Base-by-base conservation (phyloP, 2,329 filamentous ascomycete genomes). In the Shiraia sp. region DNA sequence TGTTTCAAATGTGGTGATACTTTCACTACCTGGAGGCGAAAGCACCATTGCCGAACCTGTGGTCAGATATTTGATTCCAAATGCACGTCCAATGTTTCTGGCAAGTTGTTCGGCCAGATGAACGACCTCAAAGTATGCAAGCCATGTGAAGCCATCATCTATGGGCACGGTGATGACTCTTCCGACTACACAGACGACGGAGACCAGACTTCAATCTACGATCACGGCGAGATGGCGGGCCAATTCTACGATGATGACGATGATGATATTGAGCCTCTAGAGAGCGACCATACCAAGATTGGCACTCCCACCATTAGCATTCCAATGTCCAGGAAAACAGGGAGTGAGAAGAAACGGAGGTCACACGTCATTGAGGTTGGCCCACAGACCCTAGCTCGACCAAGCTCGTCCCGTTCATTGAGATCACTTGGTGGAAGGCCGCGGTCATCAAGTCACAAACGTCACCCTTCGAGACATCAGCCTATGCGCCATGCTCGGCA, bases 1-100 rank as follows among this genome's bases (percentile, higher is more conserved):
- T 99, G 93, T 63, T 99, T 96, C 65, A 82, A 89, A 31, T 99
- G 93, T 60, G 89, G 89, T 31, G 87, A 89, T 44, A 81, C 88
- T 2, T 99, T 99, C 63, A 90, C 90, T 0, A 93, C 92, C 1
- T 97, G 97, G 65, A 82, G 93, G 45, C 83, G 93, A 52, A 99
- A 99, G 65, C 93, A 99, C 67, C 93, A 99, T 69, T 99, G 93
- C 68, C 85, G 95, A 52, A 81, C 81, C 0, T 99, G 93, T 65
- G 93, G 93, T n/a, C 95, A 95, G 62, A 99, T 99, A 31, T 99
- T 99, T 62, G 93, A 97, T 68, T 88, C 89, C 4, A 95, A 95
- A 68, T 99, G 93, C 71, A 99, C 92, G 0, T 87, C 87, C 4
- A 84, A 92, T n/a, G 89, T 97, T 16, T 82, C 90, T 5, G 93